Percentiles rank a stretch among this genome's conserved stretches.
These are phyloP conservation scores for Rossbeevera mucosa DNA, from an alignment of 768 basidiomycete genomes.

Conservation along the genomic window DNA sequence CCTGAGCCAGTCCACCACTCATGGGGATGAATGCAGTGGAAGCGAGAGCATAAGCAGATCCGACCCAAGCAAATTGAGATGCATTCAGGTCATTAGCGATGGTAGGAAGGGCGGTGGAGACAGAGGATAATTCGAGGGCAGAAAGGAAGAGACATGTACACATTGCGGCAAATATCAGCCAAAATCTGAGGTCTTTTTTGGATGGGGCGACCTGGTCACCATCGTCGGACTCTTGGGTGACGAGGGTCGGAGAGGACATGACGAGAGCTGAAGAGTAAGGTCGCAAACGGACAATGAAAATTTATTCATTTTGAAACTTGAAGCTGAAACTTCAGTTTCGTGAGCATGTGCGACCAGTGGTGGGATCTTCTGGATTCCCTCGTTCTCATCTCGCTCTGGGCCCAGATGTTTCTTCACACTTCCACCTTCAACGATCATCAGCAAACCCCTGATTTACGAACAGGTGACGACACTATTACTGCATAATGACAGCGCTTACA, in stretches of 20 bases:
- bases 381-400: too few relatives aligned
- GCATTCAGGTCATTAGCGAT: slow-evolving; percentile 37
- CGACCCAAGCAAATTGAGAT: slow-evolving; percentile 42
- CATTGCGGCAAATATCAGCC: slow-evolving; percentile 30
- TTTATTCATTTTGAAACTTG: too few relatives aligned
- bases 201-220: background rate
- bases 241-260: background rate
- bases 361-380: too few relatives aligned
- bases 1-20: slow-evolving; percentile 35
- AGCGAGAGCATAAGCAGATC: slow-evolving; percentile 38
- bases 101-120: slow-evolving; percentile 41
- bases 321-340: too few relatives aligned
- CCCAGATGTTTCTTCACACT: too few relatives aligned
- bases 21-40: slow-evolving; percentile 40
- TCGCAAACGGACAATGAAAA: too few relatives aligned
- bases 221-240: background rate
- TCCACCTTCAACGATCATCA: too few relatives aligned
- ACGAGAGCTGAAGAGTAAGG: background rate
- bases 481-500: too few relatives aligned
- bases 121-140: slow-evolving; percentile 30
- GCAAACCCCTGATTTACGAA: too few relatives aligned
- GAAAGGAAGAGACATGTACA: slow-evolving; percentile 27
- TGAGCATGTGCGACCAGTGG: too few relatives aligned
- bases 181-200: slow-evolving; percentile 19
- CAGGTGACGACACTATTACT: too few relatives aligned